These are phyloP conservation scores for Termitomyces sp. DNA, from an alignment of 1,284 basidiomycete genomes.

Conservation along the genomic window DNA sequence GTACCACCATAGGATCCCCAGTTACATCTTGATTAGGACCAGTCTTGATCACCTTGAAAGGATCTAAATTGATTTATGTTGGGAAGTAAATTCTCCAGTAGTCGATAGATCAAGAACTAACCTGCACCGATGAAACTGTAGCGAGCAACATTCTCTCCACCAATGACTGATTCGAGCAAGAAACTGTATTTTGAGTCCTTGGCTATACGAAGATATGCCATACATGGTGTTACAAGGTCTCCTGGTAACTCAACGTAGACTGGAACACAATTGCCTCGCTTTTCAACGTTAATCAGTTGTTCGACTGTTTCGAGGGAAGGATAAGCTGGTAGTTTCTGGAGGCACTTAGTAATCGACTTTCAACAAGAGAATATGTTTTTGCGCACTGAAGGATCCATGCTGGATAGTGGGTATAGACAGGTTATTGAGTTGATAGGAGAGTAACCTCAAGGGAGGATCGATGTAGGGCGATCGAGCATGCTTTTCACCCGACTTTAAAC, in stretches of 20 bases:
- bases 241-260: constrained; percentile 92
- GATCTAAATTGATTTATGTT: constrained; percentile 51
- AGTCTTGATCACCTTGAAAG: constrained; percentile 87
- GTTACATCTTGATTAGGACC: constrained; percentile 79
- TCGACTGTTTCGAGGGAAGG: constrained; percentile 70
- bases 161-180: constrained; percentile 87
- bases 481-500: background rate
- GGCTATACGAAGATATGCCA: constrained; percentile 92
- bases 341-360: constrained; percentile 4
- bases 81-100: background rate
- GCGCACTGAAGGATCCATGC: constrained; percentile 61
- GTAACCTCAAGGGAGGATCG: background rate
- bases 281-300: constrained; percentile 69
- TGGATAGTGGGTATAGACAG: background rate
- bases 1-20: constrained; percentile 83
- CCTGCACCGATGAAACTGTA: constrained; percentile 97
- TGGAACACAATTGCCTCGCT: constrained; percentile 87
- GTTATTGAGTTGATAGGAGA: background rate
- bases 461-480: background rate
- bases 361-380: background rate
- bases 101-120: constrained; percentile 32
- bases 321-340: constrained; percentile 57
- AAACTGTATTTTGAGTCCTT: constrained; percentile 93
- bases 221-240: constrained; percentile 95
- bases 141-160: constrained; percentile 86